Conservation (phyloP, 345 rosid genomes). For the Camelina laxa region DNA sequence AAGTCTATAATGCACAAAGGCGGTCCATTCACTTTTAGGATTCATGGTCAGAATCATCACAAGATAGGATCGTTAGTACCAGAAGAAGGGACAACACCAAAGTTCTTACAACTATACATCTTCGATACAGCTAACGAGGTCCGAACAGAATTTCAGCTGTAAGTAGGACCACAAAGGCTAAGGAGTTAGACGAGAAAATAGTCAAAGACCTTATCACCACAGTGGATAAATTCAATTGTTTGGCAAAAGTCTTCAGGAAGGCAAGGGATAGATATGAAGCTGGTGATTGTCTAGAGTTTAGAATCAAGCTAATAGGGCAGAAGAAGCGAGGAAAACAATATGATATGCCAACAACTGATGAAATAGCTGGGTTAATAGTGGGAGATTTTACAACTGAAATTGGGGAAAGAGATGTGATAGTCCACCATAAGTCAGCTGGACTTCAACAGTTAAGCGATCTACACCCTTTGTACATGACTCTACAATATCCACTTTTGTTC, state of each 20-base stretch:
- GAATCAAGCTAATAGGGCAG: background rate
- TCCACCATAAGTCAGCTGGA: too few relatives aligned
- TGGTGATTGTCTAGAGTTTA: background rate
- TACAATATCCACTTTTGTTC: too few relatives aligned
- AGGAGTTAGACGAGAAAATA: background rate
- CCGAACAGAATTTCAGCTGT: background rate
- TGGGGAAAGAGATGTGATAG: too few relatives aligned
- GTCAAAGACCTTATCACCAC: background rate
- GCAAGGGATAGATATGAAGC: background rate
- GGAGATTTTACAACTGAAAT: too few relatives aligned
- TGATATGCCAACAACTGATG: too few relatives aligned
- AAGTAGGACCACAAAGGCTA: background rate
- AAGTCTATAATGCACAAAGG: too few relatives aligned
- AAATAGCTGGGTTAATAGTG: too few relatives aligned
- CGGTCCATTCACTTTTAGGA: background rate
- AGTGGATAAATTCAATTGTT: background rate
- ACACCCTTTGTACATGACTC: too few relatives aligned
- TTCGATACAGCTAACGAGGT: background rate
- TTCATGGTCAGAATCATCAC: constrained; percentile 1
- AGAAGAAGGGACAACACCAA: background rate
- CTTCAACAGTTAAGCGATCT: too few relatives aligned
- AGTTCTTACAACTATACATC: background rate
- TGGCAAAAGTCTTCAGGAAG: background rate
- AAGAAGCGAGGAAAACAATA: too few relatives aligned
- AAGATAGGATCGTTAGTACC: background rate